These are phyloP conservation scores for Flaveria floridana DNA, from an alignment of 140 eudicot species.

Conservation along the genomic window DNA sequence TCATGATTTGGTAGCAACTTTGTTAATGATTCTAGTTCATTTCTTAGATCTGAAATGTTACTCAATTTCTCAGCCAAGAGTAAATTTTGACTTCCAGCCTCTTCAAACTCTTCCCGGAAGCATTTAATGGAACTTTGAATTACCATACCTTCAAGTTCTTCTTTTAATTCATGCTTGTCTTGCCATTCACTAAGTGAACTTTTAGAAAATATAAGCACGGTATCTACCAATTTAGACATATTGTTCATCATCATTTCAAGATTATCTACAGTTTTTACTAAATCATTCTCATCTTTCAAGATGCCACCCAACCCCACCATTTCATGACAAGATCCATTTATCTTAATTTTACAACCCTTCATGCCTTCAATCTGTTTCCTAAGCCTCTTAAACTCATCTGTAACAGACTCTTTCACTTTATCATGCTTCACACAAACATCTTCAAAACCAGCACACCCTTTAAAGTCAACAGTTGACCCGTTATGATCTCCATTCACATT, in stretches of 20 bases:
- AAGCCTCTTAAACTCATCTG: constrained; percentile 48
- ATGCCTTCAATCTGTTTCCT: constrained; percentile 45
- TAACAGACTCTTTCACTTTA: constrained; percentile 41
- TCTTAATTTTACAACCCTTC: constrained; percentile 47
- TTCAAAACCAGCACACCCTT: constrained; percentile 17
- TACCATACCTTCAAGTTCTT: constrained; percentile 55
- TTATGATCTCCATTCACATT: constrained; percentile 23
- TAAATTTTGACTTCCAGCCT: constrained; percentile 36
- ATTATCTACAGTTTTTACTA: constrained; percentile 42
- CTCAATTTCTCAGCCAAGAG: constrained; percentile 51
- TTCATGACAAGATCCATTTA: constrained; percentile 57
- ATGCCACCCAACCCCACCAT: constrained; percentile 58
- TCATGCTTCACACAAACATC: constrained; percentile 41
- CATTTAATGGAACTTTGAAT: constrained; percentile 39
- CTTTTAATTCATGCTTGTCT: constrained; percentile 41
- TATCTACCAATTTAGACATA: constrained; percentile 45
- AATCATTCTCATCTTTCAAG: constrained; percentile 40
- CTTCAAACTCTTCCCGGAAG: constrained; percentile 44
- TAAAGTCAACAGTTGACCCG: constrained; percentile 20
- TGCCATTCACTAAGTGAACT: constrained; percentile 40
- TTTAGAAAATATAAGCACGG: constrained; percentile 38
- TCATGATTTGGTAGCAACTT: constrained; percentile 61
- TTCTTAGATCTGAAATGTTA: constrained; percentile 50
- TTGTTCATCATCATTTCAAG: constrained; percentile 44
- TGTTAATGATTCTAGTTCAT: constrained; percentile 51